phyloP scores from a whole-genome alignment of 2,329 filamentous ascomycete species.

The Exophiala viscosa region DNA sequence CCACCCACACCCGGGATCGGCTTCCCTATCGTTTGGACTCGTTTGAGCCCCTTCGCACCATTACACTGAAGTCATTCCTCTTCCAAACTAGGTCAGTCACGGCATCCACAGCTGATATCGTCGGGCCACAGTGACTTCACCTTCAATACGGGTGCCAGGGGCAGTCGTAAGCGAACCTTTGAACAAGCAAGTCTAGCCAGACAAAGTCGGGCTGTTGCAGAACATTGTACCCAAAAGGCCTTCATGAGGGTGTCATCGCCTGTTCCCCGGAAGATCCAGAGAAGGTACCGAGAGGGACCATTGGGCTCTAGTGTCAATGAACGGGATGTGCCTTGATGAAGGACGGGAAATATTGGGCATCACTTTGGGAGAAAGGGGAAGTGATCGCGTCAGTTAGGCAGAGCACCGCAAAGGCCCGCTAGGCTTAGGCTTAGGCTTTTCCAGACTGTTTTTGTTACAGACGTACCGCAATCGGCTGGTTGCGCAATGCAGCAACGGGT shows the following conservation, averaged over 20 bases:
- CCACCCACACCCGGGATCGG: constrained; percentile 11
- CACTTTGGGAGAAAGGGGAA: constrained; percentile 5
- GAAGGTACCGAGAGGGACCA: background rate
- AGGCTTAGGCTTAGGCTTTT: no score
- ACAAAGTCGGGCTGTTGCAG: constrained; percentile 3
- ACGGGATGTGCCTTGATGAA: background rate
- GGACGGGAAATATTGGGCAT: background rate
- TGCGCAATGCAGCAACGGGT: background rate
- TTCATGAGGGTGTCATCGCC: background rate
- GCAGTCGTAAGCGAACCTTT: no score
- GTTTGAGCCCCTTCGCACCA: constrained; percentile 20
- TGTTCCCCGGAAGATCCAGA: background rate
- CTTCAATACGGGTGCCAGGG: background rate
- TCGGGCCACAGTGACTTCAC: background rate
- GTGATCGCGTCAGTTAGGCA: background rate
- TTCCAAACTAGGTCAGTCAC: background rate
- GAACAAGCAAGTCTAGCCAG: no score
- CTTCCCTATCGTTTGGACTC: constrained; percentile 3
- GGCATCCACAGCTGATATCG: background rate
- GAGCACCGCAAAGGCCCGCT: no score
- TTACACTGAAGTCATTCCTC: constrained; percentile 6
- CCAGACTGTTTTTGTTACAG: no score
- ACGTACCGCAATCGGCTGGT: no score
- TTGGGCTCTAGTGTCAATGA: constrained; percentile 6
- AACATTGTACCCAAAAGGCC: constrained; percentile 16